These are phyloP conservation scores for Phialophora tarda DNA, from an alignment of 2,329 filamentous ascomycete genomes.

Conservation along the genomic window DNA sequence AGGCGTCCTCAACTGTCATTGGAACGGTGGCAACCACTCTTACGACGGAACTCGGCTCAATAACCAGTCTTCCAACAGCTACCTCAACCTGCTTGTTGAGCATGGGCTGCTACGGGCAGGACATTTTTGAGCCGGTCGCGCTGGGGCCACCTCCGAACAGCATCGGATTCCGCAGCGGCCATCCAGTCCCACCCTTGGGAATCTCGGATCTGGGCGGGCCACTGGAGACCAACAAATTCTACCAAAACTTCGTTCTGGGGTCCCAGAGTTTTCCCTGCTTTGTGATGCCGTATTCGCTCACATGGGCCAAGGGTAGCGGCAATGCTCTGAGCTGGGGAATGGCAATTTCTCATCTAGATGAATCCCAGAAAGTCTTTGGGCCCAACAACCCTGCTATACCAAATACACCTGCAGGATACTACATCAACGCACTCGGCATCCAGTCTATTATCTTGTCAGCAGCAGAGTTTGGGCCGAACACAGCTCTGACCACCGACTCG, in stretches of 20 bases:
- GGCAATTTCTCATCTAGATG: slow-evolving; percentile 74
- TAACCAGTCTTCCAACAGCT: slow-evolving; percentile 30
- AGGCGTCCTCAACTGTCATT: slow-evolving; percentile 33
- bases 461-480: slow-evolving; percentile 68
- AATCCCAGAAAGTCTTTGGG: slow-evolving; percentile 70
- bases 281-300: slow-evolving; percentile 74
- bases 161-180: slow-evolving; percentile 49
- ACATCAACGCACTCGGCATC: slow-evolving; percentile 79
- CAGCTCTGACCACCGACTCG: slow-evolving; percentile 60
- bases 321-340: slow-evolving; percentile 75
- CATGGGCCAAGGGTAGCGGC: slow-evolving; percentile 70
- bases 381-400: slow-evolving; percentile 57
- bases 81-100: slow-evolving; percentile 32
- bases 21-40: slow-evolving; percentile 33
- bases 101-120: slow-evolving; percentile 43
- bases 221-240: slow-evolving; percentile 64
- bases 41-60: slow-evolving; percentile 34
- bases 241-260: slow-evolving; percentile 78
- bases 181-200: slow-evolving; percentile 50
- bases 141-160: slow-evolving; percentile 47
- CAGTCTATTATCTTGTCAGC: slow-evolving; percentile 83
- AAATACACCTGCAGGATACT: slow-evolving; percentile 69
- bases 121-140: slow-evolving; percentile 52
- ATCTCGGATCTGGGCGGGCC: slow-evolving; percentile 44
- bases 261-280: slow-evolving; percentile 72